Base-by-base conservation (phyloP, 352 stramenopile species). In the Phytophthora citrophthora region DNA sequence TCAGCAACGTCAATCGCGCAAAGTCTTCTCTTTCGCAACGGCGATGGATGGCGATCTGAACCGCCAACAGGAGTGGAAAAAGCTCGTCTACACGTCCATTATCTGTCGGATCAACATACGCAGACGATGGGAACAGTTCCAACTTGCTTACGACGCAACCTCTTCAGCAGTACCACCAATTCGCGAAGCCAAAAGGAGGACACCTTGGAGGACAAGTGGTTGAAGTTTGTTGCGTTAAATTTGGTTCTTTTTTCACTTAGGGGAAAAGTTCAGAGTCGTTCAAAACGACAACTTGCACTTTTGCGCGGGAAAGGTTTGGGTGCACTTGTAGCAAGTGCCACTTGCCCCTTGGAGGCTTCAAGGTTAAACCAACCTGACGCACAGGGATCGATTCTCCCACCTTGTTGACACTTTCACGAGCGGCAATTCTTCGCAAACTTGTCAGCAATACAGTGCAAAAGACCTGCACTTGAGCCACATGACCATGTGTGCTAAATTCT, bases 391-490 rank as follows among this genome's bases (percentile, higher is more conserved):
- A 32, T 32, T 11, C 29, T 32, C 29, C 29, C 29, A 32, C 29
- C 29, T 32, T 32, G 44, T 36, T 50, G 23, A 50, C 44, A 38
- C 15, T 29, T 27, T 53, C n/a, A 53, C 27, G 27, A 53, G n/a
- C 24, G 46, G 26, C 26, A 52, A 32, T 6, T 10, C 41, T 12
- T 12, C 15, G 49, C 32, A 41, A 55, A 43, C 32, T 24, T 49
- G 15, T 59, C 39, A 24, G 57, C 40, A 59, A 59, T 65, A 40
- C 18, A 10, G 8, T 12, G 16, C 24, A 40, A 27, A 29, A 54
- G 48, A 23, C 29, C 24, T 12, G 7, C 51, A 56, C 52, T 68
- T 56, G 24, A 68, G 44, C 34, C 43, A 60, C 50, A 15, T 54
- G 50, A 60, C 2, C 39, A 26, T 10, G 39, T 23, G 23, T 36